Evolutionary conservation across 2,329 filamentous ascomycete genomes (phyloP).

Genomic region (Sclerotinia nivalis): DNA sequence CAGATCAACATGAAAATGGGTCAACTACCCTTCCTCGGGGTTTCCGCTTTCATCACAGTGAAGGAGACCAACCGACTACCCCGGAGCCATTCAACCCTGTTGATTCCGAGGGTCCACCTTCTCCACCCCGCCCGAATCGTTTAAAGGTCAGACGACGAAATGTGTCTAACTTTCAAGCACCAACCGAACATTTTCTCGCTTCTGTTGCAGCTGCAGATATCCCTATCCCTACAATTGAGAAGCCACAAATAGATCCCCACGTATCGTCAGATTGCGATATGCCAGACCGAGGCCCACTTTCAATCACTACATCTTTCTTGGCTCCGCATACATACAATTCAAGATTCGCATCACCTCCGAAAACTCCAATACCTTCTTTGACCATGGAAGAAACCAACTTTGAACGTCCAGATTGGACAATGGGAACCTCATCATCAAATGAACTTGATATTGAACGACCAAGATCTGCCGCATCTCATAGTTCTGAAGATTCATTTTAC

Average conservation of each 20-base stretch:
- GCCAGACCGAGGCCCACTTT: conserved; percentile 30
- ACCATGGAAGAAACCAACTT: conserved; percentile 27
- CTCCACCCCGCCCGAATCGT: conserved; percentile 37
- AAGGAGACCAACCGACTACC: conserved; percentile 35
- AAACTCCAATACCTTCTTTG: conserved; percentile 54
- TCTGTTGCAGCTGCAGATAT: conserved; percentile 66
- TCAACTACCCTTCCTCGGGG: conserved; percentile 39
- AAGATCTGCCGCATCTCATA: conserved; percentile 35
- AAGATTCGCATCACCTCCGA: conserved; percentile 51
- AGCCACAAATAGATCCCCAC: conserved; percentile 46
- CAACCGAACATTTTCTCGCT: conserved; percentile 66
- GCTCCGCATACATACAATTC: conserved; percentile 30
- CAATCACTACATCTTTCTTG: conserved; percentile 30
- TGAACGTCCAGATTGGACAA: conserved; percentile 40
- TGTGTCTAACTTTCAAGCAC: conserved; percentile 47
- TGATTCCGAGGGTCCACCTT: conserved; percentile 35
- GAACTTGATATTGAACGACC: conserved; percentile 35
- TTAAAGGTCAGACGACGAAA: conserved; percentile 39
- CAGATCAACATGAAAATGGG: conserved; percentile 36
- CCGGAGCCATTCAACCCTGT: conserved; percentile 34
- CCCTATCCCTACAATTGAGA: conserved; percentile 65
- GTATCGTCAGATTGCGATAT: conserved; percentile 35
- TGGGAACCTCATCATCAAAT: conserved; percentile 28
- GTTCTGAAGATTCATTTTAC: conserved; percentile 55
- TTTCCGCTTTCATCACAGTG: conserved; percentile 37